Conservation (phyloP, 106 monocot genomes). For the Dioscorea zingiberensis region DNA sequence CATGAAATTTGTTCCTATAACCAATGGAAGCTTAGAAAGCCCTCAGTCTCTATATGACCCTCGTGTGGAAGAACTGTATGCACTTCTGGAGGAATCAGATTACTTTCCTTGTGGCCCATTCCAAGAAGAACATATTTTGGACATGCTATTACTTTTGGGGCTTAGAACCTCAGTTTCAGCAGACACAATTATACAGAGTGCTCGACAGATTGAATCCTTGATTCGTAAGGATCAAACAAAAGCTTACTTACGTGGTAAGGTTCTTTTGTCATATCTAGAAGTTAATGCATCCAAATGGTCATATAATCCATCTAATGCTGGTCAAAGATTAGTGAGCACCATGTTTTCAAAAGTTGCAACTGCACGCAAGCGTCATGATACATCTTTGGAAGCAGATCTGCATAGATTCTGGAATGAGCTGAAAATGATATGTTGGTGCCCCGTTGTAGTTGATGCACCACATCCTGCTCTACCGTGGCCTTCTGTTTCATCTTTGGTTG, state of each 20-base stretch:
- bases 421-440: slow-evolving; percentile 96
- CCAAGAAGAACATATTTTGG: slow-evolving; percentile 67
- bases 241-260: slow-evolving; percentile 72
- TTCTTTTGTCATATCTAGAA: slow-evolving; percentile 91
- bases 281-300: slow-evolving; percentile 80
- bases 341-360: slow-evolving; percentile 45
- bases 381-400: slow-evolving; percentile 30
- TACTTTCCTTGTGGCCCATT: slow-evolving; percentile 73
- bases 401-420: slow-evolving; percentile 92
- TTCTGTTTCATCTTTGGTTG: slow-evolving; percentile 75
- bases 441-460: slow-evolving; percentile 70
- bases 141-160: slow-evolving; percentile 78
- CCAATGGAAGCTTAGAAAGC: slow-evolving; percentile 49
- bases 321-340: slow-evolving; percentile 27
- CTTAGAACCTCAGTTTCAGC: slow-evolving; percentile 71
- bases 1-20: slow-evolving; percentile 77
- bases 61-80: slow-evolving; percentile 73
- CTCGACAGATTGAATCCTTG: slow-evolving; percentile 77
- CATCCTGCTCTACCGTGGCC: slow-evolving; percentile 88
- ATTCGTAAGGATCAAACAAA: slow-evolving; percentile 74
- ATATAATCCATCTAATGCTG: slow-evolving; percentile 19
- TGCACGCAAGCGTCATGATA: slow-evolving; percentile 26
- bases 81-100: slow-evolving; percentile 82
- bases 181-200: slow-evolving; percentile 77
- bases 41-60: slow-evolving; percentile 92